Evolutionary conservation across 129 eudicot species (phyloP).

Genomic region (Tagetes patula): DNA sequence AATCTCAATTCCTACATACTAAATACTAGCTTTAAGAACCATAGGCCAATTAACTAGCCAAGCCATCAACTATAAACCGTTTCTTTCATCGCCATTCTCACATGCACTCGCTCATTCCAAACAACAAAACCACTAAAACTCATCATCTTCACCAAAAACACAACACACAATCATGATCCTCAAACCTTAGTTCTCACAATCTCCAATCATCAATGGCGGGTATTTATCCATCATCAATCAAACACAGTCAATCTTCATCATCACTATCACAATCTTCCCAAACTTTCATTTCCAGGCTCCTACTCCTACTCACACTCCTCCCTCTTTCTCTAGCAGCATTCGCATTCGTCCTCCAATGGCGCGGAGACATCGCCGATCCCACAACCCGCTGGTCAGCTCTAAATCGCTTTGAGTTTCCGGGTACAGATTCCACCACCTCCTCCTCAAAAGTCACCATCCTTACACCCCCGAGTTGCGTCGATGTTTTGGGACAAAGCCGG

Average conservation of each 20-base stretch:
- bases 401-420: slow-evolving; percentile 30
- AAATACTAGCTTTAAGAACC: too few species aligned
- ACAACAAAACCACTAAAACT: not conserved
- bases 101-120: not conserved
- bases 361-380: slow-evolving; percentile 52
- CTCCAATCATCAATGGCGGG: slow-evolving; percentile 30
- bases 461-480: slow-evolving; percentile 35
- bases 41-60: too few species aligned
- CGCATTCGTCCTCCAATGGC: slow-evolving; percentile 91
- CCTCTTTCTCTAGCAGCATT: slow-evolving; percentile 71
- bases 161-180: slow-evolving; percentile 10
- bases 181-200: slow-evolving; percentile 19
- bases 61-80: not conserved
- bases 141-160: not conserved
- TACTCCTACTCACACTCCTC: slow-evolving; percentile 66
- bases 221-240: slow-evolving; percentile 23
- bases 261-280: slow-evolving; percentile 36
- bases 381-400: slow-evolving; percentile 20
- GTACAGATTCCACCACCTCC: slow-evolving; percentile 29
- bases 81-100: not conserved
- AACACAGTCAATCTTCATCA: slow-evolving; percentile 32
- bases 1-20: too few species aligned
- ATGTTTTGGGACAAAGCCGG: slow-evolving; percentile 38
- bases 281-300: slow-evolving; percentile 42
- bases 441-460: slow-evolving; percentile 13